Evolutionary conservation across 2,329 filamentous ascomycete species (phyloP).

Genomic region (Calonectria honghensis): DNA sequence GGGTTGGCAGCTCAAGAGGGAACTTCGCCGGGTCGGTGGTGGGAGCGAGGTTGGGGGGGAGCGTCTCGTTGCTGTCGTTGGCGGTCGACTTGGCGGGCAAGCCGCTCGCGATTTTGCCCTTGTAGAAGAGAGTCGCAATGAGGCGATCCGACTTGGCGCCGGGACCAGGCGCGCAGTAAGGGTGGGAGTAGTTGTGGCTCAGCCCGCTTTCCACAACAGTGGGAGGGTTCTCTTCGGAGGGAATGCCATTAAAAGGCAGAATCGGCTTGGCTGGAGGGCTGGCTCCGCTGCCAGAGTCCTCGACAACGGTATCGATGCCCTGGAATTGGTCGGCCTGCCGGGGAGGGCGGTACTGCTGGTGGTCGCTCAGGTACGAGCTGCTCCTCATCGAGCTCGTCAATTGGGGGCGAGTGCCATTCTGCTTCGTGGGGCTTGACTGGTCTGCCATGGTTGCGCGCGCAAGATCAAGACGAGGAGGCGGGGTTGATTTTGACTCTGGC

Average conservation of each 20-base stretch:
- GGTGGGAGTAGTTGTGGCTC: conserved; percentile 77
- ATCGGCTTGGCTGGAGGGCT: conserved; percentile 63
- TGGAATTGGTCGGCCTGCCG: conserved; percentile 71
- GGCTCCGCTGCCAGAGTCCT: conserved; percentile 67
- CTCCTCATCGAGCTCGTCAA: conserved; percentile 72
- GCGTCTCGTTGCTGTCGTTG: conserved; percentile 59
- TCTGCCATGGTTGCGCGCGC: conserved; percentile 59
- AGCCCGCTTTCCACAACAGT: conserved; percentile 78
- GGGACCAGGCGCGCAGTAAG: conserved; percentile 74
- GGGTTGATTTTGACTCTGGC: conserved; percentile 44
- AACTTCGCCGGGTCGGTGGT: conserved; percentile 75
- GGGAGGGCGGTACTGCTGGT: conserved; percentile 78
- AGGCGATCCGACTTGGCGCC: conserved; percentile 71
- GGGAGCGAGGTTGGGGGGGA: conserved; percentile 75
- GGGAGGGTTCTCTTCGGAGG: conserved; percentile 75
- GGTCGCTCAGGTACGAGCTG: conserved; percentile 77
- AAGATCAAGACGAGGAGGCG: conserved; percentile 32
- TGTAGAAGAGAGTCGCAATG: conserved; percentile 80
- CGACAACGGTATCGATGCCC: conserved; percentile 79
- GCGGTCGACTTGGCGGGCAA: conserved; percentile 56
- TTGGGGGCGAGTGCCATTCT: conserved; percentile 66
- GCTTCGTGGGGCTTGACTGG: conserved; percentile 56
- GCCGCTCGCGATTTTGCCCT: conserved; percentile 58
- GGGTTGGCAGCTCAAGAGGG: conserved; percentile 75
- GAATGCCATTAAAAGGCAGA: conserved; percentile 76